Evolutionary conservation across 2,329 filamentous ascomycete species (phyloP), one percentile per base, ranked within the genome.

Genomic region (Fusarium sublunatum): DNA sequence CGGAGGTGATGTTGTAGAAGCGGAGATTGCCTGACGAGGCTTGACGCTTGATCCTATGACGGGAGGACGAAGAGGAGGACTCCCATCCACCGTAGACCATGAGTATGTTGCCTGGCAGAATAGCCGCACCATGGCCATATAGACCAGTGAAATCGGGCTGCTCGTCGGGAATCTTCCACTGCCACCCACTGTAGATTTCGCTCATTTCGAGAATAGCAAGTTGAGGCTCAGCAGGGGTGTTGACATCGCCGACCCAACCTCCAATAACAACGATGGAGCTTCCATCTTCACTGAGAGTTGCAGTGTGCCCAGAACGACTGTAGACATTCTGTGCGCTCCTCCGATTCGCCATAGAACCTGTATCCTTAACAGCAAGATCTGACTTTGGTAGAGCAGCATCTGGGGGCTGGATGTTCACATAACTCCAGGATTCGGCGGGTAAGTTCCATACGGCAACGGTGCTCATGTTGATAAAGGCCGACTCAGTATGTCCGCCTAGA

Each of bases 381-480:
- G 84, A 84, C 49, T 79, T 84, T 2, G 76, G 65, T 4, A 70
- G 24, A 2, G 55, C 58, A 9, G 61, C 28, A 13, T 70, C 56
- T 2, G 82, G 78, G 5, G 79, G 76, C 12, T 83, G 78, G n/a
- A 93, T 86, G 2, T 83, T 81, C 25, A 96, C 80, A 73, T 94
- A 97, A 26, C 87, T 89, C 94, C 94, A 98, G 49, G 86, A 89
- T 71, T 93, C 88, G 70, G 96, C 90, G 0, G 94, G 94, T 7
- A 97, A 80, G 50, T 88, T 93, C 82, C 93, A 97, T 2, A 97
- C 80, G 0, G 93, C 94, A 2, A 94, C 86, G 39, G 92, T 91
- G 53, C 92, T 96, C 90, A 96, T 97, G 74, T 97, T 96, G 78
- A 97, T 89, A 73, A 97, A 97, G 0, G 93, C 93, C 13, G 81